These are phyloP conservation scores for Microsporum canis DNA, from an alignment of 2,329 filamentous ascomycete species.

Conservation along the genomic window DNA sequence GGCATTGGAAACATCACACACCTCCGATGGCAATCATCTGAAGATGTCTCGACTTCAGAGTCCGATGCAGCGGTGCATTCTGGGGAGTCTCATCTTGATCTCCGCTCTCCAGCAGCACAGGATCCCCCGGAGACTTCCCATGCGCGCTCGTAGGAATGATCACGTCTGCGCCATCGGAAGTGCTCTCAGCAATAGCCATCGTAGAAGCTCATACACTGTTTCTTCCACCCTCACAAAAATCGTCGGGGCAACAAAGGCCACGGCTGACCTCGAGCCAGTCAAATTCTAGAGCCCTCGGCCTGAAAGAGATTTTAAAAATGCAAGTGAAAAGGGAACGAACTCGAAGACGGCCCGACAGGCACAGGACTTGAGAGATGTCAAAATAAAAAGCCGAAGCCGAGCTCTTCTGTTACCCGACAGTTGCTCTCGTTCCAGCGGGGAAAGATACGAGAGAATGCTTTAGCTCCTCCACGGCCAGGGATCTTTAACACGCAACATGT, in stretches of 20 bases:
- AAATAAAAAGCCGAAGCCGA: background rate
- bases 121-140: background rate
- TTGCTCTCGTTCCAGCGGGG: background rate
- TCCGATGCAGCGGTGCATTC: constrained; percentile 29
- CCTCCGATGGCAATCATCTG: constrained; percentile 50
- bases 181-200: background rate
- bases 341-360: background rate
- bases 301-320: background rate
- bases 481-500: background rate
- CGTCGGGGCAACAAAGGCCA: background rate
- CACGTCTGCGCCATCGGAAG: background rate
- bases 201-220: background rate
- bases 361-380: background rate
- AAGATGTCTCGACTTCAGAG: constrained; percentile 48
- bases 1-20: constrained; percentile 52
- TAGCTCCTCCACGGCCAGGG: constrained; percentile 1
- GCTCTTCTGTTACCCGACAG: background rate
- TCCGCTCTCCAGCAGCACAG: background rate
- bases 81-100: constrained; percentile 10
- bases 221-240: background rate
- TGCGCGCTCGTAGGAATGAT: background rate
- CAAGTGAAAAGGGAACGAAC: background rate
- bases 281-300: background rate
- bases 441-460: background rate
- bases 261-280: background rate